phyloP scores from a whole-genome alignment of 148 eudicot genomes.

The Vaccinium myrtillus region DNA sequence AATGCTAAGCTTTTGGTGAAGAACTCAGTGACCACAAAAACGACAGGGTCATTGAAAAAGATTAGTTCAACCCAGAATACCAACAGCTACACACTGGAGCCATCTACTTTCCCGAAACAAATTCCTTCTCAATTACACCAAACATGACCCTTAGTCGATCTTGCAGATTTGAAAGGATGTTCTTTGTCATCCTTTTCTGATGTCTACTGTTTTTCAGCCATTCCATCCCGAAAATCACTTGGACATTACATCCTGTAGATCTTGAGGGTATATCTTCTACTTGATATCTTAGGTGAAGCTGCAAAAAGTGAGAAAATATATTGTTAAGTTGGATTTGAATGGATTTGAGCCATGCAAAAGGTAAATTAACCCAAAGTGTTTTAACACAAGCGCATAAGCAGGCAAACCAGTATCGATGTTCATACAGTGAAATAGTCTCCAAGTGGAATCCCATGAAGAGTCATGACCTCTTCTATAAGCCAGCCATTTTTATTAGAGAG shows the following conservation, averaged over 20 bases:
- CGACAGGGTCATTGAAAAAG: neutral
- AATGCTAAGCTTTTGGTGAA: neutral
- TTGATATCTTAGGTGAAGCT: slow-evolving; percentile 84
- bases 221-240: slow-evolving; percentile 71
- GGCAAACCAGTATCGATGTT: neutral
- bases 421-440: slow-evolving; percentile 82
- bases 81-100: slow-evolving; percentile 1
- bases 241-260: slow-evolving; percentile 60
- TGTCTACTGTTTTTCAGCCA: slow-evolving; percentile 76
- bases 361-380: neutral
- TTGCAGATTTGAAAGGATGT: slow-evolving; percentile 62
- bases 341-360: slow-evolving; percentile 6
- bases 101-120: slow-evolving; percentile 34
- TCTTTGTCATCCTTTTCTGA: slow-evolving; percentile 72
- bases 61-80: neutral
- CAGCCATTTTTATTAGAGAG: slow-evolving; percentile 73
- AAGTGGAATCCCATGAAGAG: slow-evolving; percentile 91
- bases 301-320: slow-evolving; percentile 28
- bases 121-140: slow-evolving; percentile 76
- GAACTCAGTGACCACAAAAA: neutral
- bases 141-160: slow-evolving; percentile 73
- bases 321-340: neutral
- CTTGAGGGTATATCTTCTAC: slow-evolving; percentile 61
- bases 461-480: slow-evolving; percentile 89
- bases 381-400: neutral